Evolutionary conservation across 495 filamentous ascomycete species (phyloP).

Genomic region (Annulohypoxylon moriforme): DNA sequence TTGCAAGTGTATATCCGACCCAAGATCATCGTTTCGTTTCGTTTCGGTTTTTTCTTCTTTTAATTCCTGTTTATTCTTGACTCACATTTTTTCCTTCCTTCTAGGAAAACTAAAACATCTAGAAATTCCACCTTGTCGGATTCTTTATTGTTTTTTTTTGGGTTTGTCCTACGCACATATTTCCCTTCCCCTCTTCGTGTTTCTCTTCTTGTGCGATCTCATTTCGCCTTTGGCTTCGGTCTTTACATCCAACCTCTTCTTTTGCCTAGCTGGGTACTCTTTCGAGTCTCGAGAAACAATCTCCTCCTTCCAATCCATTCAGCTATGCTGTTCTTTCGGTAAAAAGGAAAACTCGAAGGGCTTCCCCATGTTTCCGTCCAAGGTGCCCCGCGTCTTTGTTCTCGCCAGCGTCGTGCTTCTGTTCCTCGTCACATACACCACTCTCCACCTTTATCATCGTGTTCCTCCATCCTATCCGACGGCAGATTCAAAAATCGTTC

Average conservation of each 20-base stretch:
- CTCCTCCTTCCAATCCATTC: neutral
- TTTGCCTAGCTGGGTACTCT: neutral
- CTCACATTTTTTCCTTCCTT: slow-evolving; percentile 19
- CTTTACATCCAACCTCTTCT: neutral
- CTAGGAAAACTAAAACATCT: slow-evolving; percentile 2
- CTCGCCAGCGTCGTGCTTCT: slow-evolving; percentile 35
- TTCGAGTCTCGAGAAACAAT: neutral
- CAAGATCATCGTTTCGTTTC: neutral
- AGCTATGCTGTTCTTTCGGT: slow-evolving; percentile 36
- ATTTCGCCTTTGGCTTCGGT: neutral
- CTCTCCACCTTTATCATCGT: slow-evolving; percentile 35
- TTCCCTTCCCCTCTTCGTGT: slow-evolving; percentile 11
- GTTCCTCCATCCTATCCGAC: slow-evolving; percentile 33
- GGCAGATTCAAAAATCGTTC: slow-evolving; percentile 20
- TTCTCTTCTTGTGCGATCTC: slow-evolving; percentile 1
- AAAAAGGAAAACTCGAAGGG: slow-evolving; percentile 11
- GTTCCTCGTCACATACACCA: slow-evolving; percentile 42
- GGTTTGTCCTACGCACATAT: slow-evolving; percentile 12
- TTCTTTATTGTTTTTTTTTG: neutral
- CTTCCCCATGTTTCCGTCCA: slow-evolving; percentile 40
- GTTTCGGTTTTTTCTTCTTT: neutral
- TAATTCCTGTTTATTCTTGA: slow-evolving; percentile 16
- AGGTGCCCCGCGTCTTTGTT: slow-evolving; percentile 39
- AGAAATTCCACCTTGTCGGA: slow-evolving; percentile 14
- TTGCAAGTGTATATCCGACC: neutral